Base-by-base conservation (phyloP, 331 rosid species). In the Dryas integrifolia region DNA sequence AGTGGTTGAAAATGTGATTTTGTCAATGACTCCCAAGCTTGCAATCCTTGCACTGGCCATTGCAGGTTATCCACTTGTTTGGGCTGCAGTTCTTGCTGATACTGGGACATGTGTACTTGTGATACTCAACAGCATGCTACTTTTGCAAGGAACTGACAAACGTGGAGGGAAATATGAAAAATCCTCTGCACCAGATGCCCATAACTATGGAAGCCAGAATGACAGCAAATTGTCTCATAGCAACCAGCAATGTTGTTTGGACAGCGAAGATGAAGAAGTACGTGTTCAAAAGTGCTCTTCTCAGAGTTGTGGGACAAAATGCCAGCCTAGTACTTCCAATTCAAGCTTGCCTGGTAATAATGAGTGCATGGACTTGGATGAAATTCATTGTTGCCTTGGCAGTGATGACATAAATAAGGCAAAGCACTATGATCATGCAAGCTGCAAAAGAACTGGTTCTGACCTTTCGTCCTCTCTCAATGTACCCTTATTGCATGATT, bases 71-170 rank as follows among this genome's bases (percentile, higher is more conserved):
- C 98, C 98, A 0, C 84, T 91, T 47, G 87, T 94, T 58, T 91
- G 98, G 97, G 98, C 97, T 6, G 98, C 98, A 46, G 98, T 94
- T 80, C 91, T 91, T 18, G 96, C 97, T 5, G 98, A 94, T 80
- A 92, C 88, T 61, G 98, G 98, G 69, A 94, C 96, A 4, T 91
- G 98, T 67, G 7, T 94, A 48, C 70, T 89, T 56, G 98, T 94
- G 47, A 94, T 91, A 45, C 71, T 89, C 12, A 94, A 94, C 77
- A 94, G 97, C 85, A 94, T 94, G 98, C 79, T 91, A 12, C 91
- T 94, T 65, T 71, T 94, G 76, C 71, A 1, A 61, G 85, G 66
- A 41, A 71, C 76, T 10, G 65, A 80, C 63, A 80, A 75, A 9
- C 92, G 85, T 48, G 58, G 71, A 4, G 85, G 79, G 49, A 88